phyloP scores from a whole-genome alignment of 768 basidiomycete genomes.

The Dendrothele bispora region DNA sequence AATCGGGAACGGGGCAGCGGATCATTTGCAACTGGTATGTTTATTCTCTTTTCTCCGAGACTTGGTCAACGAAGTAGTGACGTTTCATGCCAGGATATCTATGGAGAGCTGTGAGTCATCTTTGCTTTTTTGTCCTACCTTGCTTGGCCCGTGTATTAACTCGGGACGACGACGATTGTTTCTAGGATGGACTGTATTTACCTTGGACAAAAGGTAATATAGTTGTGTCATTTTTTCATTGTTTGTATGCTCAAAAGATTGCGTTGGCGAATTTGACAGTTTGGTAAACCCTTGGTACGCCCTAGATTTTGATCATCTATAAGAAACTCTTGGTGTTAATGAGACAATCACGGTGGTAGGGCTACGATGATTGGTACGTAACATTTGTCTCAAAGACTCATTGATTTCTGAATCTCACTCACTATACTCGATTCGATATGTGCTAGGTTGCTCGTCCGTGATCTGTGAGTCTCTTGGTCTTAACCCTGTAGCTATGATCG shows the following conservation, averaged over 20 bases:
- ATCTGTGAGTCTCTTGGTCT: constrained; percentile 54
- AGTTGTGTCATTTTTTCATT: too few species aligned
- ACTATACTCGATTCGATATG: neutral
- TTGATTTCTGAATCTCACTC: neutral
- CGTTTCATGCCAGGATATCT: constrained; percentile 74
- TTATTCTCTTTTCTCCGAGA: neutral
- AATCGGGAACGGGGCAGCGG: constrained; percentile 95
- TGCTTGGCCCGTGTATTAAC: neutral
- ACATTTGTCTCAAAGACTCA: neutral
- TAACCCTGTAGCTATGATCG: neutral
- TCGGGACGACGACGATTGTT: constrained; percentile 1
- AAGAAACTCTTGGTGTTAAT: constrained; percentile 6
- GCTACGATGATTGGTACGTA: constrained; percentile 60
- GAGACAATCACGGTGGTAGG: constrained; percentile 26
- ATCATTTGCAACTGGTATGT: constrained; percentile 78
- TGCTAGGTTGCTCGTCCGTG: constrained; percentile 66
- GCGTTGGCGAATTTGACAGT: too few species aligned
- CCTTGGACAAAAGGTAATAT: constrained; percentile 81
- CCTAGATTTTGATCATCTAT: neutral
- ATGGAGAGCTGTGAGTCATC: constrained; percentile 78
- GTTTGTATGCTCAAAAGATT: too few species aligned
- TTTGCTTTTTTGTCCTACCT: neutral
- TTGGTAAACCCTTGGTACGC: constrained; percentile 73
- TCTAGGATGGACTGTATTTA: constrained; percentile 95
- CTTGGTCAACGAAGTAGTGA: neutral